Conservation (phyloP, 495 filamentous ascomycete genomes). For the Penicillium diatomitis region DNA sequence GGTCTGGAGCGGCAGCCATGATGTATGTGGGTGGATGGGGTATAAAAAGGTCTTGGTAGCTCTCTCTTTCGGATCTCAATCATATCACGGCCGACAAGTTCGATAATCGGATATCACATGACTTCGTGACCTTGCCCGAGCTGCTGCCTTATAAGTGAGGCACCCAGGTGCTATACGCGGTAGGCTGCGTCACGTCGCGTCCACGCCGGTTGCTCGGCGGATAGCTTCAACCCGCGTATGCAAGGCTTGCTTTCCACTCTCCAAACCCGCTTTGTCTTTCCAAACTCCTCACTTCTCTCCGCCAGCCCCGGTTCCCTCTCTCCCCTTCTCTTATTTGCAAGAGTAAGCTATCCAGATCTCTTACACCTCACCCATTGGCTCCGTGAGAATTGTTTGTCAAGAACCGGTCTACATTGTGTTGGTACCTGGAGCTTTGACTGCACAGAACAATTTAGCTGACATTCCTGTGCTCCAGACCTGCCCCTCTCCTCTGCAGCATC, state of each 20-base stretch:
- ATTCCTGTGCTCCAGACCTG: slow-evolving; percentile 21
- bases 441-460: slow-evolving; percentile 11
- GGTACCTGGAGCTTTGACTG: slow-evolving; percentile 1
- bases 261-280: slow-evolving; percentile 15
- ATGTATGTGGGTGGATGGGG: slow-evolving; percentile 16
- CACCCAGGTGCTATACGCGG: neutral
- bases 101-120: slow-evolving; percentile 5
- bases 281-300: slow-evolving; percentile 3
- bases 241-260: slow-evolving; percentile 29
- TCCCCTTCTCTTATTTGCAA: slow-evolving; percentile 6
- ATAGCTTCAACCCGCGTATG: slow-evolving; percentile 31
- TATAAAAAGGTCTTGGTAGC: slow-evolving; percentile 21
- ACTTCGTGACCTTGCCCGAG: slow-evolving; percentile 2
- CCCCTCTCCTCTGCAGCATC: slow-evolving; percentile 17
- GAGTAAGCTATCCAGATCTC: neutral
- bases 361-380: too few relatives aligned
- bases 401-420: slow-evolving; percentile 6
- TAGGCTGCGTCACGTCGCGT: slow-evolving; percentile 38
- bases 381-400: neutral
- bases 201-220: slow-evolving; percentile 33
- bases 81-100: slow-evolving; percentile 5
- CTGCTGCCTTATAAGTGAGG: neutral
- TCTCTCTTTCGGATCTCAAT: neutral
- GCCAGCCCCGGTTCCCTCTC: neutral
- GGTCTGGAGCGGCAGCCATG: slow-evolving; percentile 53